A percentile compares a stretch with the other conserved stretches of the same genome.
Evolutionary conservation across 2,329 filamentous ascomycete genomes (phyloP).

Genomic region (Xylariales sp.): DNA sequence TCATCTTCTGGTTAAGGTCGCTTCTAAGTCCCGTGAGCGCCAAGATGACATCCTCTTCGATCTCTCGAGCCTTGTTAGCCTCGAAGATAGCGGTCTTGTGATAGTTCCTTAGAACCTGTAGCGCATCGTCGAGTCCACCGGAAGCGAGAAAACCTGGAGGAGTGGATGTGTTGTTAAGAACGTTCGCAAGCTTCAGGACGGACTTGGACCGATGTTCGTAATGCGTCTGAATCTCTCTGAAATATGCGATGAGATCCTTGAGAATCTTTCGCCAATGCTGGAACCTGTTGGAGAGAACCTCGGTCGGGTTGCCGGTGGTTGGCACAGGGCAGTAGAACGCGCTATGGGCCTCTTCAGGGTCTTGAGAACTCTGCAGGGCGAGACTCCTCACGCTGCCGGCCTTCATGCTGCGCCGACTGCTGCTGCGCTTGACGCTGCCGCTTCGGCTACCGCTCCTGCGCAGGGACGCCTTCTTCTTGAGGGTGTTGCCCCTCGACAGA

Average conservation of each 20-base stretch:
- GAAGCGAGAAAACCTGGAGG: slow-evolving; percentile 73
- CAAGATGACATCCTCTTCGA: slow-evolving; percentile 86
- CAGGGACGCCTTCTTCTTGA: slow-evolving; percentile 84
- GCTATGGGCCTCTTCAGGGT: slow-evolving; percentile 70
- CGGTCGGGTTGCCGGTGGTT: slow-evolving; percentile 81
- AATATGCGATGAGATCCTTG: slow-evolving; percentile 91
- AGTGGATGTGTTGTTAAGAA: slow-evolving; percentile 73
- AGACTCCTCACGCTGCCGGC: slow-evolving; percentile 85
- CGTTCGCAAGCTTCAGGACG: slow-evolving; percentile 74
- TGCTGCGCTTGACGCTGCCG: slow-evolving; percentile 70
- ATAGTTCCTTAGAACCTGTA: slow-evolving; percentile 73
- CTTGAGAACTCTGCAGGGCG: slow-evolving; percentile 62
- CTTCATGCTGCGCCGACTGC: slow-evolving; percentile 75
- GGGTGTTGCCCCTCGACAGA: slow-evolving; percentile 58
- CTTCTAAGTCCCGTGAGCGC: slow-evolving; percentile 80
- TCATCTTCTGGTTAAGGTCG: slow-evolving; percentile 93
- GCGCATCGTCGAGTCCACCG: slow-evolving; percentile 83
- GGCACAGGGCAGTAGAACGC: slow-evolving; percentile 88
- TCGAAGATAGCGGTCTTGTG: slow-evolving; percentile 77
- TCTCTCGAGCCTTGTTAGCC: slow-evolving; percentile 82
- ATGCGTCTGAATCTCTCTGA: slow-evolving; percentile 82
- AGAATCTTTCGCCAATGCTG: slow-evolving; percentile 94
- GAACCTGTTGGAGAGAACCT: slow-evolving; percentile 80
- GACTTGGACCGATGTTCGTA: slow-evolving; percentile 85
- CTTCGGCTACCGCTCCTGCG: slow-evolving; percentile 67